Percentiles rank a stretch among this genome's conserved stretches.
These are phyloP conservation scores for Lachnellula occidentalis DNA, from an alignment of 2,329 filamentous ascomycete species.

Conservation along the genomic window DNA sequence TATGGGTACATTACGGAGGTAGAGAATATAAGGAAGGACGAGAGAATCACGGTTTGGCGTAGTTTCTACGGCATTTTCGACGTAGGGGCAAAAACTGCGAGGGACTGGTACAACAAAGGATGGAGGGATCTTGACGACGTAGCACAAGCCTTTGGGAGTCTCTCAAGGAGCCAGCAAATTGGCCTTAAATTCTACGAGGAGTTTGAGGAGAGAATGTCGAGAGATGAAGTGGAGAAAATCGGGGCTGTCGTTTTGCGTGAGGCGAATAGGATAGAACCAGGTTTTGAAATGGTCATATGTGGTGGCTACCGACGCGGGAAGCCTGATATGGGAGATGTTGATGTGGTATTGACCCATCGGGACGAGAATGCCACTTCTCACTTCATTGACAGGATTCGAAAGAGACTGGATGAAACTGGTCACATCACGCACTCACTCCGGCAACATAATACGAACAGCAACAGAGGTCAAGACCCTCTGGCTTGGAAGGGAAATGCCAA, in stretches of 20 bases:
- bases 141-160: slow-evolving; percentile 67
- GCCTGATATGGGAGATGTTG: slow-evolving; percentile 68
- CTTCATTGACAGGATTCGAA: slow-evolving; percentile 69
- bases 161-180: slow-evolving; percentile 83
- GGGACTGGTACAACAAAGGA: slow-evolving; percentile 68
- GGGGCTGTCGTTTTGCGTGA: slow-evolving; percentile 57
- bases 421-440: slow-evolving; percentile 80
- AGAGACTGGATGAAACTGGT: slow-evolving; percentile 54
- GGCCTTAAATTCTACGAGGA: slow-evolving; percentile 93
- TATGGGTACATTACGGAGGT: slow-evolving; percentile 59
- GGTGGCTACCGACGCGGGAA: slow-evolving; percentile 67
- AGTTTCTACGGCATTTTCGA: slow-evolving; percentile 86
- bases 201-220: slow-evolving; percentile 65
- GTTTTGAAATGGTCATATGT: slow-evolving; percentile 55
- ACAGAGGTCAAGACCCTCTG: slow-evolving; percentile 61
- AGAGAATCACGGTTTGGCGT: slow-evolving; percentile 57
- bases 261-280: slow-evolving; percentile 55
- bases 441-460: slow-evolving; percentile 63
- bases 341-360: slow-evolving; percentile 76
- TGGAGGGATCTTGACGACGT: slow-evolving; percentile 86
- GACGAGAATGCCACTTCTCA: slow-evolving; percentile 61
- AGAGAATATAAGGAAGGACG: slow-evolving; percentile 56
- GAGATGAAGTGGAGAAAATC: slow-evolving; percentile 68
- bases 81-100: slow-evolving; percentile 76
- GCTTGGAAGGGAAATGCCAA: slow-evolving; percentile 43